A percentile compares a stretch with the other conserved stretches of the same genome.
phyloP scores from a whole-genome alignment of 306 rosid genomes.

The Quercus suber region DNA sequence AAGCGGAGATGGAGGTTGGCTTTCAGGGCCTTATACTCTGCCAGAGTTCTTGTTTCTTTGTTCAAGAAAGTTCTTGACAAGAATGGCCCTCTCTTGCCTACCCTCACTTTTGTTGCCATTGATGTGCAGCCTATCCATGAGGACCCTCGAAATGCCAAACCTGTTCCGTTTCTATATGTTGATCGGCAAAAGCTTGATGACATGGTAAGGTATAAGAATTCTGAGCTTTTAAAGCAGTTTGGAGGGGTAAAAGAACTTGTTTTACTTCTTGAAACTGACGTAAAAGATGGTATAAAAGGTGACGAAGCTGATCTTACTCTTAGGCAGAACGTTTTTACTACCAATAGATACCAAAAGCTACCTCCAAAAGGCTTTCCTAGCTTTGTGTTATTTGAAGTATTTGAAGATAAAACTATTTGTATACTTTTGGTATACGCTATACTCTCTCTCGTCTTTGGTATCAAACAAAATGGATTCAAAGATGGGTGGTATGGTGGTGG shows the following conservation, averaged over 20 bases:
- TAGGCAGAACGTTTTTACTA: background rate
- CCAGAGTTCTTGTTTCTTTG: constrained; percentile 13
- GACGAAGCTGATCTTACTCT: background rate
- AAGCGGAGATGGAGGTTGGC: constrained; percentile 19
- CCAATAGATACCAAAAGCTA: constrained; percentile 6
- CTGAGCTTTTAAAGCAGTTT: background rate
- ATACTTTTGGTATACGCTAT: constrained; percentile 15
- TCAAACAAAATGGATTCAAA: constrained; percentile 20
- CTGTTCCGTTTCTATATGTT: background rate
- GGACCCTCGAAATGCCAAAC: background rate
- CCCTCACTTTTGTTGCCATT: constrained; percentile 13
- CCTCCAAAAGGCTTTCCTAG: constrained; percentile 4
- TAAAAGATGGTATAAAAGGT: background rate
- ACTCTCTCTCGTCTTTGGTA: constrained; percentile 18
- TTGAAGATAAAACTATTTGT: constrained; percentile 6
- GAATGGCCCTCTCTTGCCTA: constrained; percentile 12
- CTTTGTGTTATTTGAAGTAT: constrained; percentile 13
- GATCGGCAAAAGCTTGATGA: constrained; percentile 1
- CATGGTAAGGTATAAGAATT: constrained; percentile 14
- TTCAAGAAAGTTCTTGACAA: background rate
- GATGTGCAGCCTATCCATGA: background rate
- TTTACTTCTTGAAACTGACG: background rate
- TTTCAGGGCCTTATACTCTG: constrained; percentile 13
- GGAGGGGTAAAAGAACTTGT: constrained; percentile 10
- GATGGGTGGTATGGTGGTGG: constrained; percentile 31